Conservation (phyloP, 2,329 filamentous ascomycete species). For the Sporothrix curviconia region DNA sequence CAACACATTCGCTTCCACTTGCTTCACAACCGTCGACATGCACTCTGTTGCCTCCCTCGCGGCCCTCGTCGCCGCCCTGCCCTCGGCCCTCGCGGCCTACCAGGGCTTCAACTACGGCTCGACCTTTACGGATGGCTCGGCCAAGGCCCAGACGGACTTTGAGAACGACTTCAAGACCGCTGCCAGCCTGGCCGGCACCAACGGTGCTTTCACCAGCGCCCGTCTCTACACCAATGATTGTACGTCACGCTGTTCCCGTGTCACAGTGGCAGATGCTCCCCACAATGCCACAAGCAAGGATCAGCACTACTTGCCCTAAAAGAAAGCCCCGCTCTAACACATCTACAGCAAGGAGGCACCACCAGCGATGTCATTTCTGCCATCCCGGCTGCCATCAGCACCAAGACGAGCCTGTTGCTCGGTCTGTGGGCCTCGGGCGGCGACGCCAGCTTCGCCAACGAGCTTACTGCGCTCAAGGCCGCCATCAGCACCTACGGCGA, state of each 20-base stretch:
- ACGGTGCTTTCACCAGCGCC: slow-evolving; percentile 57
- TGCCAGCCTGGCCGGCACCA: slow-evolving; percentile 55
- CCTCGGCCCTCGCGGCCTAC: slow-evolving; percentile 29
- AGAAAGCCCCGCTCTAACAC: no score
- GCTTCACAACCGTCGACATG: slow-evolving; percentile 10
- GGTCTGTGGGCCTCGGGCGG: slow-evolving; percentile 77
- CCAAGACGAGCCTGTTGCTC: slow-evolving; percentile 70
- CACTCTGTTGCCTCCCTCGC: slow-evolving; percentile 13
- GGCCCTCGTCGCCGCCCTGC: slow-evolving; percentile 19
- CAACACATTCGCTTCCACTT: neutral
- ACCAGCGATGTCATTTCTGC: slow-evolving; percentile 59
- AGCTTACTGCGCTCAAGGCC: slow-evolving; percentile 63
- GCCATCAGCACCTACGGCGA: slow-evolving; percentile 64
- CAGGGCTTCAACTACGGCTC: slow-evolving; percentile 68
- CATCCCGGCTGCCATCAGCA: slow-evolving; percentile 76
- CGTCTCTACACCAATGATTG: slow-evolving; percentile 66
- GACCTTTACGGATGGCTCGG: slow-evolving; percentile 51
- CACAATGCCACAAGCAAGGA: no score
- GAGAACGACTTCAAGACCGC: slow-evolving; percentile 63
- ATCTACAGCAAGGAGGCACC: slow-evolving; percentile 51
- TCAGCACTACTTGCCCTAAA: no score
- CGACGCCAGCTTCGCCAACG: slow-evolving; percentile 57
- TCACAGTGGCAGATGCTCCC: no score
- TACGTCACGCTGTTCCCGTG: slow-evolving; percentile 28
- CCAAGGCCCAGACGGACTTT: slow-evolving; percentile 59